Conservation (phyloP, 305 asterid genomes). For the Solanum hybrid region DNA sequence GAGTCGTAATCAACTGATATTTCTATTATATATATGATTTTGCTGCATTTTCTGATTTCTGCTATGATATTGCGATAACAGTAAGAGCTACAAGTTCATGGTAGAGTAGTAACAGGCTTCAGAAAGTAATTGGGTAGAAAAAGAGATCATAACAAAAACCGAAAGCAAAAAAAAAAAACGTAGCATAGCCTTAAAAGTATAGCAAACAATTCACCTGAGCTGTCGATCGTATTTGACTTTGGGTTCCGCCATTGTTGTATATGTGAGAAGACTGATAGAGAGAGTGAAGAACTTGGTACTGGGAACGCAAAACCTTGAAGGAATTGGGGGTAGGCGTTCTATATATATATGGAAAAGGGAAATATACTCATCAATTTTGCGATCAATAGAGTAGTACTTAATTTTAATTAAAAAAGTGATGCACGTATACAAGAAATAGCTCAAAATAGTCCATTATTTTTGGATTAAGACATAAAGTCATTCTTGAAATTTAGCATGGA, state of each 20-base stretch:
- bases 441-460: no score
- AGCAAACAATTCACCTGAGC: conserved; percentile 47
- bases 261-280: background rate
- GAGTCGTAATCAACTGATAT: background rate
- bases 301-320: background rate
- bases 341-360: background rate
- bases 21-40: background rate
- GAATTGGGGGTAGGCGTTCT: background rate
- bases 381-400: background rate
- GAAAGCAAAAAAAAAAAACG: background rate
- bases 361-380: background rate
- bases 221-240: conserved; percentile 95
- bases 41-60: background rate
- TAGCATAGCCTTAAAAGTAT: background rate
- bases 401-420: background rate
- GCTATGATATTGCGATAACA: background rate
- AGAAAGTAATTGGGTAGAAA: background rate
- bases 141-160: background rate
- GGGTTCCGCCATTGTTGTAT: conserved; percentile 69
- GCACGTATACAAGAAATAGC: no score
- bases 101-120: background rate
- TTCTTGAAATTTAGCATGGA: no score
- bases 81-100: background rate
- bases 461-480: background rate
- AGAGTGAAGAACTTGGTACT: background rate